Evolutionary conservation across 2,329 filamentous ascomycete genomes (phyloP).

Genomic region (Canariomyces notabilis): DNA sequence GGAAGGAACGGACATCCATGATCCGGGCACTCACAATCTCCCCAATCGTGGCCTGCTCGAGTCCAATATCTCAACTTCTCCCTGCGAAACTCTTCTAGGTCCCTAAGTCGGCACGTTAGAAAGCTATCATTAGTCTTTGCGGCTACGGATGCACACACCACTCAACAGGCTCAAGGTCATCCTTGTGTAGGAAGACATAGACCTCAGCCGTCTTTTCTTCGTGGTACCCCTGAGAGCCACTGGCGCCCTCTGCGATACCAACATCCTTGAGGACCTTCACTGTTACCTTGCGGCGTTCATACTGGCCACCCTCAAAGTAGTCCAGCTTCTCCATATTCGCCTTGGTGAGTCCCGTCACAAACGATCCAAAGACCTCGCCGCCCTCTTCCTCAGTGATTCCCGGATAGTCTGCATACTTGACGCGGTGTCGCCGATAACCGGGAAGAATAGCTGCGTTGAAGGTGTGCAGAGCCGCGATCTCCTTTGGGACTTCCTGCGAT

Average conservation of each 20-base stretch:
- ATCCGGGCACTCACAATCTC: slow-evolving; percentile 13
- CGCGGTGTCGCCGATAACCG: slow-evolving; percentile 64
- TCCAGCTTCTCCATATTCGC: slow-evolving; percentile 73
- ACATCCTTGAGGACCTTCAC: slow-evolving; percentile 46
- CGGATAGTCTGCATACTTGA: slow-evolving; percentile 71
- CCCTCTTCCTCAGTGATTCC: slow-evolving; percentile 58
- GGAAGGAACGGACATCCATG: no score
- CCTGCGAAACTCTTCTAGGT: slow-evolving; percentile 74
- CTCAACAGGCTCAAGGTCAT: slow-evolving; percentile 62
- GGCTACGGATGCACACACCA: slow-evolving; percentile 42
- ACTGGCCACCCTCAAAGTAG: slow-evolving; percentile 74
- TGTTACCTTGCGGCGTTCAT: slow-evolving; percentile 51
- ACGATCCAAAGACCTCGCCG: slow-evolving; percentile 65
- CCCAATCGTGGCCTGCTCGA: slow-evolving; percentile 44
- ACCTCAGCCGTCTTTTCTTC: slow-evolving; percentile 51
- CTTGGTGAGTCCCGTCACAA: slow-evolving; percentile 72
- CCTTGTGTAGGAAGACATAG: slow-evolving; percentile 57
- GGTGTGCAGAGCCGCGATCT: slow-evolving; percentile 51
- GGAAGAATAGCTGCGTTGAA: slow-evolving; percentile 73
- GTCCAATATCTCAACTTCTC: slow-evolving; percentile 62
- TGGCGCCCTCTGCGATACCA: slow-evolving; percentile 35
- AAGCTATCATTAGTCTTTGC: background rate
- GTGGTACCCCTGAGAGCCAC: slow-evolving; percentile 38
- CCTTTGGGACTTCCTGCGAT: slow-evolving; percentile 41
- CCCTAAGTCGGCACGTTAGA: slow-evolving; percentile 37